A percentile compares a stretch with the other conserved stretches of the same genome.
Evolutionary conservation across 1,284 basidiomycete genomes (phyloP).

Genomic region (Ustilago tritici): DNA sequence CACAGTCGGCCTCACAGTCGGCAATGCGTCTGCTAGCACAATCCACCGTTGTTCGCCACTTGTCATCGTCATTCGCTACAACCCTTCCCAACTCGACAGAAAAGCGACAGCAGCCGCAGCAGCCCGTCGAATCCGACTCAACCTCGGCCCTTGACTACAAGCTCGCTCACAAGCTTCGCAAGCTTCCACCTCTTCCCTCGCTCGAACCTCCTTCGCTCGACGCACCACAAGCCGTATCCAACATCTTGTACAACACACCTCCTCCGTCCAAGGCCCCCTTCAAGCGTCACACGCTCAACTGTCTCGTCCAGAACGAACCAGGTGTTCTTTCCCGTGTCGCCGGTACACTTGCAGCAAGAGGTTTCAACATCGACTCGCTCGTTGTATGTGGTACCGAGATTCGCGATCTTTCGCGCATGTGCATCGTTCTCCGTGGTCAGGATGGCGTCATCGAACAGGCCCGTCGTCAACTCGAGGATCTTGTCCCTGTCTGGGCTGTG

Average conservation of each 20-base stretch:
- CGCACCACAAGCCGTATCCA: constrained; percentile 68
- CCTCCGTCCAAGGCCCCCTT: constrained; percentile 91
- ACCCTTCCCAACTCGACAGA: constrained; percentile 39
- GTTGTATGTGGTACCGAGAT: constrained; percentile 99
- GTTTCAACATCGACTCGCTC: constrained; percentile 97
- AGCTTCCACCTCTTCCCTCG: constrained; percentile 67
- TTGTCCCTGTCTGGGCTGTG: constrained; percentile 69
- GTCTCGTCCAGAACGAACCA: constrained; percentile 98
- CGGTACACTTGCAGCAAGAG: constrained; percentile 94
- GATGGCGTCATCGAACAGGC: constrained; percentile 97
- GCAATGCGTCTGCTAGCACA: constrained; percentile 22
- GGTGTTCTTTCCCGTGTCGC: constrained; percentile 97
- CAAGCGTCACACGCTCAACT: constrained; percentile 98
- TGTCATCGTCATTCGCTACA: constrained; percentile 15
- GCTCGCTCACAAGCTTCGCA: constrained; percentile 73
- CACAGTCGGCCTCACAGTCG: constrained; percentile 25
- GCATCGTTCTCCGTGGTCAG: constrained; percentile 94
- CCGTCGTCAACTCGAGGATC: constrained; percentile 66
- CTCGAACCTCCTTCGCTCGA: constrained; percentile 66
- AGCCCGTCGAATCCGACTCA: constrained; percentile 43
- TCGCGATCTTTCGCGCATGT: constrained; percentile 96
- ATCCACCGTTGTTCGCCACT: constrained; percentile 10
- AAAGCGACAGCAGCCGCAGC: constrained; percentile 32
- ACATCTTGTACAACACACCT: constrained; percentile 80
- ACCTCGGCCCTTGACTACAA: constrained; percentile 97